phyloP scores from a whole-genome alignment of 1,284 basidiomycete genomes.

The Ganoderma leucocontextum region DNA sequence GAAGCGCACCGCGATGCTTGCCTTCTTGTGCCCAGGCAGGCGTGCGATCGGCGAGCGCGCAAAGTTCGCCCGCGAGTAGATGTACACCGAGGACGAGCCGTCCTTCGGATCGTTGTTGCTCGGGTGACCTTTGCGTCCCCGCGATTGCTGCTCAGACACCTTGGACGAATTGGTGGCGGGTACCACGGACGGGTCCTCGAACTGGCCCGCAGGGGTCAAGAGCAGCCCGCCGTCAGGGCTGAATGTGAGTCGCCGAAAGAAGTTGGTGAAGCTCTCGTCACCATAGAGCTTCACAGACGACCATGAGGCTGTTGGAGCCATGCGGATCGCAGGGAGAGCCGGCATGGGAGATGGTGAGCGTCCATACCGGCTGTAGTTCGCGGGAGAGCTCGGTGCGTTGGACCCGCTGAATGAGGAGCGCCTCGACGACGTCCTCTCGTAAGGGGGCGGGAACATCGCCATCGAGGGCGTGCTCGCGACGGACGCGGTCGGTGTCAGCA shows the following conservation, averaged over 20 bases:
- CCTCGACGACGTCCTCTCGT: constrained; percentile 75
- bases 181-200: constrained; percentile 85
- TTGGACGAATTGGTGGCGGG: constrained; percentile 48
- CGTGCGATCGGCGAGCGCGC: constrained; percentile 92
- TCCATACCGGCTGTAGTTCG: constrained; percentile 71
- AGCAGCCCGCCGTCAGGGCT: constrained; percentile 95
- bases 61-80: constrained; percentile 96
- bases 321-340: constrained; percentile 86
- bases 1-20: constrained; percentile 93
- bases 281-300: constrained; percentile 83
- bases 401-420: constrained; percentile 90
- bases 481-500: constrained; percentile 71
- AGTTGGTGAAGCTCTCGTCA: constrained; percentile 95
- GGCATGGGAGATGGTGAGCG: constrained; percentile 93
- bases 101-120: constrained; percentile 46
- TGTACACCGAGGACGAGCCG: constrained; percentile 79
- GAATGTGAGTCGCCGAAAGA: constrained; percentile 94
- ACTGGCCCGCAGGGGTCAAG: constrained; percentile 95
- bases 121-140: constrained; percentile 64
- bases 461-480: constrained; percentile 64
- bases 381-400: constrained; percentile 78
- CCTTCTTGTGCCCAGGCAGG: constrained; percentile 95
- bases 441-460: constrained; percentile 76
- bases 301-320: constrained; percentile 57
- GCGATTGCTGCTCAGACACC: constrained; percentile 51